Evolutionary conservation across 495 filamentous ascomycete species (phyloP), one percentile per base, ranked within the genome.

Genomic region (Annulohypoxylon bovei): DNA sequence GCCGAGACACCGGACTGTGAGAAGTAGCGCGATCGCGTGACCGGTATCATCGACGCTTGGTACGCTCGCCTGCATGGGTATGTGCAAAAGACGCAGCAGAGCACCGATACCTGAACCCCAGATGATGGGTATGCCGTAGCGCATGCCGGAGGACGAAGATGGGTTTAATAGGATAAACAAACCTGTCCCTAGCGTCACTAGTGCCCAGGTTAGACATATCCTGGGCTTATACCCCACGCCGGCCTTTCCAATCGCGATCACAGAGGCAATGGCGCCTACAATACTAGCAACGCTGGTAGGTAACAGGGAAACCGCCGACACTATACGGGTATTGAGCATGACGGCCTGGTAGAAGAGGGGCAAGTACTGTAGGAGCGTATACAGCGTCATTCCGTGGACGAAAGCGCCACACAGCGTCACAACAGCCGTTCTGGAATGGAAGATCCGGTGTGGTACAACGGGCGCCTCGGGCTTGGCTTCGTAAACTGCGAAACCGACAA

Each of bases 281-380:
- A 81, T 68, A 22, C 49, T 60, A 18, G 44, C 49, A 7, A 67
- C 30, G 39, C 70, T 67, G 18, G 71, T 68, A 3, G 80, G 78
- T 25, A 81, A 52, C 1, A 79, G 20, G 4, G 76, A 73, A 0
- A 80, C 69, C 11, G 73, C 78, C 7, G 78, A 68, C 37, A 52
- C 23, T 3, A 80, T 55, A 0, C 77, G 63, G 1, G 70, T 68
- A 9, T 81, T 65, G 5, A 79, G 67, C 42, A 69, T 54, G 1
- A 81, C 76, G 3, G 80, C 74, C 56, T 83, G 77, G 67, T 75
- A 82, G 37, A 77, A 77, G 6, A 82, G 44, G 1, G 80, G 81
- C 0, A 79, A 20, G 65, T 82, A 83, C 33, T 71, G 73, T 12
- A 82, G 53, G 5, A 80, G 59, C 11, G 65, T 65, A 64, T 71